These are phyloP conservation scores for Trichophyton schoenleinii DNA, from an alignment of 2,329 filamentous ascomycete species.

Conservation along the genomic window DNA sequence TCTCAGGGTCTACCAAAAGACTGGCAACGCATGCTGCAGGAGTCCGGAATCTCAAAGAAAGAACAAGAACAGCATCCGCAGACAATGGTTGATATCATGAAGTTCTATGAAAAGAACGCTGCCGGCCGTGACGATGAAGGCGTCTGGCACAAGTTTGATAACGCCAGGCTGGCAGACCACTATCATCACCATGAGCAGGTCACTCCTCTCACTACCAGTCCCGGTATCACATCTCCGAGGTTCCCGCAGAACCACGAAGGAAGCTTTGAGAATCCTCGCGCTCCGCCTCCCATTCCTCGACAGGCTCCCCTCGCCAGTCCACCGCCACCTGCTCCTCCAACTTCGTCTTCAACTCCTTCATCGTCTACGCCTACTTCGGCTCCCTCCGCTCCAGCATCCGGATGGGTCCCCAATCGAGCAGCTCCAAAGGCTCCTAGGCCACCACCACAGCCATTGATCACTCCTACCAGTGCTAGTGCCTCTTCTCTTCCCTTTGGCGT, in stretches of 20 bases:
- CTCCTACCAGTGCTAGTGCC: conserved; percentile 39
- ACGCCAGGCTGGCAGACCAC: conserved; percentile 48
- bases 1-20: conserved; percentile 80
- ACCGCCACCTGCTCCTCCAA: conserved; percentile 35
- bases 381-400: conserved; percentile 28
- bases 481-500: conserved; percentile 28
- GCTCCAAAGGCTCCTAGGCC: conserved; percentile 70
- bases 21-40: conserved; percentile 91
- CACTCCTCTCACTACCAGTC: conserved; percentile 43
- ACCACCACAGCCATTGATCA: conserved; percentile 37
- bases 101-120: conserved; percentile 91
- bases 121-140: conserved; percentile 70
- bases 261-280: conserved; percentile 93
- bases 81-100: conserved; percentile 88
- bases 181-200: conserved; percentile 27
- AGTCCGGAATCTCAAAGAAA: conserved; percentile 91
- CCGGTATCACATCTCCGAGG: conserved; percentile 48
- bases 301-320: conserved; percentile 23
- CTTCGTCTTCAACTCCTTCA: neutral
- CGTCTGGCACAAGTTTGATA: conserved; percentile 91
- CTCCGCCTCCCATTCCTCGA: conserved; percentile 74
- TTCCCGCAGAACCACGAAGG: conserved; percentile 83
- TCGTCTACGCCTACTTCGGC: no score
- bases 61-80: conserved; percentile 93
- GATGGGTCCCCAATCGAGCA: conserved; percentile 64